Percentiles rank a stretch among this genome's conserved stretches.
Evolutionary conservation across 1,284 basidiomycete species (phyloP).

Genomic region (Schizopora paradoxa): DNA sequence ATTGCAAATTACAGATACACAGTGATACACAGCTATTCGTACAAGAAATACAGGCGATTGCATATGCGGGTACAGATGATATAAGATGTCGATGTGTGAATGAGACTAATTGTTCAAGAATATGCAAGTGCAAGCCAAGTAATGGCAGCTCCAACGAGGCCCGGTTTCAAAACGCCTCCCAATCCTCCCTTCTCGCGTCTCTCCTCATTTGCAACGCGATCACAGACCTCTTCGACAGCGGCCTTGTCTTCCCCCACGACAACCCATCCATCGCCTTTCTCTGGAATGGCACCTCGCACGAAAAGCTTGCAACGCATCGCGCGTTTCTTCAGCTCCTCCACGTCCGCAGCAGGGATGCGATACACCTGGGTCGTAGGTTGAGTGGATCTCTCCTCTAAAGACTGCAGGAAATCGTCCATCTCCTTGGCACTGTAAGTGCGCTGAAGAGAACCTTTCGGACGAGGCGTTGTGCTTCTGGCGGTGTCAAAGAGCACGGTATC

Average conservation of each 20-base stretch:
- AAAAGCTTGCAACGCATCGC: conserved; percentile 11
- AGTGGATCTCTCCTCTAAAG: conserved; percentile 12
- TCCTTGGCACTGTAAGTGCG: conserved; percentile 10
- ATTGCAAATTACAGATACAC: background rate
- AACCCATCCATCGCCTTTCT: conserved; percentile 9
- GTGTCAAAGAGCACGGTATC: conserved; percentile 3
- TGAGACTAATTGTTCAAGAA: too few relatives aligned
- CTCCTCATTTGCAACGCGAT: conserved; percentile 13
- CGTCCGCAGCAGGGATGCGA: conserved; percentile 11
- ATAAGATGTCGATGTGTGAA: too few relatives aligned
- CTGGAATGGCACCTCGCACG: conserved; percentile 4
- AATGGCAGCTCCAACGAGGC: conserved; percentile 4
- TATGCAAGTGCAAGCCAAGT: conserved; percentile 15
- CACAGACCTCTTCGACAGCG: conserved; percentile 11
- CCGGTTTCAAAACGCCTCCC: background rate
- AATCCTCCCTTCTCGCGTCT: background rate
- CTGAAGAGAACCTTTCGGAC: background rate
- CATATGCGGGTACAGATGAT: too few relatives aligned
- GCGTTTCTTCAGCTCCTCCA: conserved; percentile 7
- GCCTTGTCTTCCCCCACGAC: conserved; percentile 12
- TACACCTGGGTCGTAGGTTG: conserved; percentile 11
- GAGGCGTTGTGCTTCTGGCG: background rate
- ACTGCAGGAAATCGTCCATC: conserved; percentile 7
- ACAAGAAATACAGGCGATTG: too few relatives aligned
- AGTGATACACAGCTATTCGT: background rate